A percentile compares a stretch with the other conserved stretches of the same genome.
phyloP scores from a whole-genome alignment of 352 stramenopile genomes.

The Phytophthora sojae region DNA sequence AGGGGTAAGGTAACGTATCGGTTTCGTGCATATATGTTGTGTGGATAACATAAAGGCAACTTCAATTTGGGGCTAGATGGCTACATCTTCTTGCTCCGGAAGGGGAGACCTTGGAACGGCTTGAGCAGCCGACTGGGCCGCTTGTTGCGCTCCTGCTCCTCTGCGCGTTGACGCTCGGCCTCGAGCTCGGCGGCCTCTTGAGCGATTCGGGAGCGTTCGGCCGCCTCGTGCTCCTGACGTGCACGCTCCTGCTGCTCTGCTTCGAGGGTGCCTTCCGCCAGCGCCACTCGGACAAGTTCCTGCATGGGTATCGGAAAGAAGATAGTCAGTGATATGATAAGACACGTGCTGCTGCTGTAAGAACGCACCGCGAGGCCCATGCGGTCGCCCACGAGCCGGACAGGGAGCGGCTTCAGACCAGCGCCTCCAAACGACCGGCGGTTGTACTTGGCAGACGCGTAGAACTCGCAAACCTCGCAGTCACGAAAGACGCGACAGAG shows the following conservation, averaged over 20 bases:
- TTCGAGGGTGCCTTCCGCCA: slow-evolving; percentile 57
- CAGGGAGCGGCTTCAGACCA: slow-evolving; percentile 35
- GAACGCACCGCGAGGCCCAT: slow-evolving; percentile 57
- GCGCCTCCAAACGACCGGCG: slow-evolving; percentile 29
- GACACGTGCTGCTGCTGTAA: neutral
- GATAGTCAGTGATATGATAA: neutral
- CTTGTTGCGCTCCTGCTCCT: slow-evolving; percentile 25
- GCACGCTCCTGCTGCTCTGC: slow-evolving; percentile 48
- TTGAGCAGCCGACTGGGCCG: slow-evolving; percentile 19
- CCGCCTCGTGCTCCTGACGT: slow-evolving; percentile 28
- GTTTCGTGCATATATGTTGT: no score
- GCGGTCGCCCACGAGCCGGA: slow-evolving; percentile 52
- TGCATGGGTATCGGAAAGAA: slow-evolving; percentile 11
- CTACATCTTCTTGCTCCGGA: slow-evolving; percentile 28
- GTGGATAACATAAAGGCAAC: neutral
- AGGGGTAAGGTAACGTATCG: neutral
- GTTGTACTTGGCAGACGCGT: slow-evolving; percentile 48
- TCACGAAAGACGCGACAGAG: slow-evolving; percentile 84
- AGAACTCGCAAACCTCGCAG: slow-evolving; percentile 92
- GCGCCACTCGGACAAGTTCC: slow-evolving; percentile 58
- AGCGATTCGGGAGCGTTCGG: slow-evolving; percentile 6
- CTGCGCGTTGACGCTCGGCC: slow-evolving; percentile 17
- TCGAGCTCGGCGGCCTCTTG: slow-evolving; percentile 9
- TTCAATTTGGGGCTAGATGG: neutral
- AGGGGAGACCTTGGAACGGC: slow-evolving; percentile 29